Percentiles rank a stretch among this genome's conserved stretches.
Conservation (phyloP, 495 filamentous ascomycete genomes). For the Jackrogersella minutella region DNA sequence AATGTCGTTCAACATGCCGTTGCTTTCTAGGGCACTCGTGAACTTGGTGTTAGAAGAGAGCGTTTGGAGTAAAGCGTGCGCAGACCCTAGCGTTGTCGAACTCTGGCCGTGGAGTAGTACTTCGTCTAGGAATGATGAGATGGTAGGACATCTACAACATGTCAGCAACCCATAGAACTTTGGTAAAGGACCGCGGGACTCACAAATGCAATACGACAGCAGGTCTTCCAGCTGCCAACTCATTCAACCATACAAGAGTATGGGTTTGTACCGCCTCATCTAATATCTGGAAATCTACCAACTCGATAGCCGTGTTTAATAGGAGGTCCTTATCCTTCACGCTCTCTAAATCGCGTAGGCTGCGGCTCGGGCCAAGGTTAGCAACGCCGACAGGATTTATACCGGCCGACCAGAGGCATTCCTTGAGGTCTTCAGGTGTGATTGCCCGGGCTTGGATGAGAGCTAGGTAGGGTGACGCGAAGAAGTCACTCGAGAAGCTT, state of each 20-base stretch:
- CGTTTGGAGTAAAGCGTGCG: slow-evolving; percentile 59
- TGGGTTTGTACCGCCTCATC: slow-evolving; percentile 63
- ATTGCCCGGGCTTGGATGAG: slow-evolving; percentile 58
- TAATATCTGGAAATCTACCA: slow-evolving; percentile 65
- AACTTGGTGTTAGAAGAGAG: slow-evolving; percentile 58
- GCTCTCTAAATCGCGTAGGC: slow-evolving; percentile 50
- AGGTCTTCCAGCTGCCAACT: slow-evolving; percentile 56
- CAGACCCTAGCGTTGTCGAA: slow-evolving; percentile 57
- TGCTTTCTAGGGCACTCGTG: slow-evolving; percentile 48
- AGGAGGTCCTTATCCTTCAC: slow-evolving; percentile 64
- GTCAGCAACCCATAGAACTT: slow-evolving; percentile 10
- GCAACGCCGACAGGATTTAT: slow-evolving; percentile 50
- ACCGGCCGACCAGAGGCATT: slow-evolving; percentile 61
- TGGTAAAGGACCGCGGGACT: slow-evolving; percentile 21
- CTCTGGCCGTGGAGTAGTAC: slow-evolving; percentile 63
- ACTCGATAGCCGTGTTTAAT: slow-evolving; percentile 62
- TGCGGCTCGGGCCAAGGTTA: slow-evolving; percentile 45
- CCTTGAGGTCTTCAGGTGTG: slow-evolving; percentile 57
- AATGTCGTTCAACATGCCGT: slow-evolving; percentile 52
- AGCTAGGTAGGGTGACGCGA: slow-evolving; percentile 59
- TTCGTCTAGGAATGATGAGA: slow-evolving; percentile 61
- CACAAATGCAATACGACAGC: slow-evolving; percentile 60
- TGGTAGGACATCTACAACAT: slow-evolving; percentile 53
- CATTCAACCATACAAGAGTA: slow-evolving; percentile 60
- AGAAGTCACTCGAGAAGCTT: slow-evolving; percentile 46